Base-by-base conservation (phyloP, 1,139 yeast genomes). In the Lodderomyces metapsilosis region DNA sequence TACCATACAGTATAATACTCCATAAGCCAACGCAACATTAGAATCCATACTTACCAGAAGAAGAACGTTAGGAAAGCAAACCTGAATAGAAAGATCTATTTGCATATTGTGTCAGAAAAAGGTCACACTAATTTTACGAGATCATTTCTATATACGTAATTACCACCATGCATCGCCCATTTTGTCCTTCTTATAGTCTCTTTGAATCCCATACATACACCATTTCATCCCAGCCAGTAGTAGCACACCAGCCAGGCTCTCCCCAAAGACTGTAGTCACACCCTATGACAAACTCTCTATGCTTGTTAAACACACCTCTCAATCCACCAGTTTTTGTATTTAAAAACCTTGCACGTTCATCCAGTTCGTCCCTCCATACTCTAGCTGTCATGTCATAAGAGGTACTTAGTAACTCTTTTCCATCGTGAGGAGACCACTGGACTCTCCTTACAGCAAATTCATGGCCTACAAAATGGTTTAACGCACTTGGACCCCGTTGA, bases 201-300 rank as follows among this genome's bases (percentile, higher is more conserved):
- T 79, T 76, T 4, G 82, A 74, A 53, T 86, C 89, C 95, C 96
- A 92, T n/a, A 92, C 75, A 56, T 84, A 82, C 9, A 89, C 84
- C 85, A 87, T 88, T 56, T 92, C 96, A 64, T 92, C 98, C 96
- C 97, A 92, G 1, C 96, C 96, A 0, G 92, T 84, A 18, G 96
- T 82, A 8, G 95, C 95, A 15, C 85, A 91, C 88, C 95, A 91
- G 1, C 97, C 98, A 3, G 94, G 95, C 50, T 84, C 82, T 8
- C 98, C 98, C 97, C 98, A 92, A 42, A 92, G 65, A 52, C 95
- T 84, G 84, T 96, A 92, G 62, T 92, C 98, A 49, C 92, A 84
- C n/a, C 95, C 97, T 50, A 87, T 80, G 2, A 86, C 97, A 64
- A 92, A 92, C 66, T 92, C 98, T 31, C 80, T 74, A 63, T 92